A percentile compares a stretch with the other conserved stretches of the same genome.
Evolutionary conservation across 192 early-diverging fungal genomes (phyloP).

Genomic region (Coemansia sp.): DNA sequence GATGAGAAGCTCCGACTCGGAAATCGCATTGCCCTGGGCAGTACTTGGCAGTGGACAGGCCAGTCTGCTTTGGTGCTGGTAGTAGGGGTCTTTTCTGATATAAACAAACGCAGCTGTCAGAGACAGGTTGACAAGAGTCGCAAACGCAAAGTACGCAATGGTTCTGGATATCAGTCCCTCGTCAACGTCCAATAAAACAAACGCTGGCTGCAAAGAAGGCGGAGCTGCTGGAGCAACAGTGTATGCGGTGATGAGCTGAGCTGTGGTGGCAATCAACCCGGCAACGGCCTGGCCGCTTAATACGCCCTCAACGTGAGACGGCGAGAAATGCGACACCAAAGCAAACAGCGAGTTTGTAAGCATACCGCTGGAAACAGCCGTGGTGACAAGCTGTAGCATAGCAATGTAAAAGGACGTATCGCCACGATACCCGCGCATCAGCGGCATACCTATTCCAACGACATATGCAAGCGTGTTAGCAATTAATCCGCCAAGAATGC

Average conservation of each 20-base stretch:
- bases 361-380: constrained; percentile 63
- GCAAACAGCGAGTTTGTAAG: constrained; percentile 71
- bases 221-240: constrained; percentile 23
- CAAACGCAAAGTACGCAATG: constrained; percentile 52
- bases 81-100: constrained; percentile 38
- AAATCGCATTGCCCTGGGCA: constrained; percentile 1
- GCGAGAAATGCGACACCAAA: constrained; percentile 67
- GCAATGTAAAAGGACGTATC: constrained; percentile 65
- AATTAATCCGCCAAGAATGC: constrained; percentile 54
- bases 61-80: constrained; percentile 40
- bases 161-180: constrained; percentile 31
- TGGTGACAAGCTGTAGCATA: constrained; percentile 58
- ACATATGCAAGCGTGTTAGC: constrained; percentile 58
- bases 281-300: constrained; percentile 67
- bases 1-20: constrained; percentile 30
- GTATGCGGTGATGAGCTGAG: constrained; percentile 64
- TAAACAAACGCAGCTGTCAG: constrained; percentile 32
- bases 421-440: constrained; percentile 49
- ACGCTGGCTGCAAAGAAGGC: neutral
- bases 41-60: constrained; percentile 8
- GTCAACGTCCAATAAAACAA: neutral
- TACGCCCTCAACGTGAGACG: constrained; percentile 68
- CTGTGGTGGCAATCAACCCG: constrained; percentile 65
- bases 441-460: constrained; percentile 55
- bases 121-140: constrained; percentile 30